Evolutionary conservation across 495 filamentous ascomycete genomes (phyloP).

Genomic region (Tricharina praecox): DNA sequence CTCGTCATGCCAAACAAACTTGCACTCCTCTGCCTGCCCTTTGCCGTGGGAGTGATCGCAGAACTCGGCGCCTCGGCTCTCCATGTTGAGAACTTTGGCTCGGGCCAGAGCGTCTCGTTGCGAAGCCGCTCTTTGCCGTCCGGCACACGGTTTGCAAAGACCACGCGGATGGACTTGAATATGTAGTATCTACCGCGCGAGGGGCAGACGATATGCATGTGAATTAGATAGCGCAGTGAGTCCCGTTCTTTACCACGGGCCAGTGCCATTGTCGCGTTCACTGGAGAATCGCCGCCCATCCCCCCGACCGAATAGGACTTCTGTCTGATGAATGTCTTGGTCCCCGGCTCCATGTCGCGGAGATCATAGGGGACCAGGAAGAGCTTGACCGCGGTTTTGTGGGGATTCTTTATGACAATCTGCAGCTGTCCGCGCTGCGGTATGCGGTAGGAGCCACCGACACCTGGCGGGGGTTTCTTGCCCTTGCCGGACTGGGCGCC

Average conservation of each 20-base stretch:
- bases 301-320: constrained; percentile 79
- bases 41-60: constrained; percentile 7
- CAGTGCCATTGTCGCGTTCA: neutral
- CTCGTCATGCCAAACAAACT: constrained; percentile 18
- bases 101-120: constrained; percentile 78
- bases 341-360: constrained; percentile 83
- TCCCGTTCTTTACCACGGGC: constrained; percentile 46
- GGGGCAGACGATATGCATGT: constrained; percentile 84
- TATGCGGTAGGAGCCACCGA: constrained; percentile 82
- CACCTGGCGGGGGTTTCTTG: constrained; percentile 33
- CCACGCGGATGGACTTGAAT: constrained; percentile 80
- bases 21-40: constrained; percentile 19
- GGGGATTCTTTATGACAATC: constrained; percentile 48
- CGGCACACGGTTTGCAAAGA: constrained; percentile 94
- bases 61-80: constrained; percentile 43
- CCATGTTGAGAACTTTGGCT: constrained; percentile 74
- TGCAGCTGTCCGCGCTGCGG: constrained; percentile 90
- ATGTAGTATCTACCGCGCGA: constrained; percentile 72
- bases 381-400: constrained; percentile 28
- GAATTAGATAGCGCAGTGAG: constrained; percentile 75
- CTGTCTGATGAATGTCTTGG: constrained; percentile 93
- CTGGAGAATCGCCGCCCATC: constrained; percentile 25
- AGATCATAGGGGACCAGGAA: constrained; percentile 94
- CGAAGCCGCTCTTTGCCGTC: constrained; percentile 88
- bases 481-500: constrained; percentile 28